Base-by-base conservation (phyloP, 2,329 filamentous ascomycete genomes). In the Xylariales sp. region DNA sequence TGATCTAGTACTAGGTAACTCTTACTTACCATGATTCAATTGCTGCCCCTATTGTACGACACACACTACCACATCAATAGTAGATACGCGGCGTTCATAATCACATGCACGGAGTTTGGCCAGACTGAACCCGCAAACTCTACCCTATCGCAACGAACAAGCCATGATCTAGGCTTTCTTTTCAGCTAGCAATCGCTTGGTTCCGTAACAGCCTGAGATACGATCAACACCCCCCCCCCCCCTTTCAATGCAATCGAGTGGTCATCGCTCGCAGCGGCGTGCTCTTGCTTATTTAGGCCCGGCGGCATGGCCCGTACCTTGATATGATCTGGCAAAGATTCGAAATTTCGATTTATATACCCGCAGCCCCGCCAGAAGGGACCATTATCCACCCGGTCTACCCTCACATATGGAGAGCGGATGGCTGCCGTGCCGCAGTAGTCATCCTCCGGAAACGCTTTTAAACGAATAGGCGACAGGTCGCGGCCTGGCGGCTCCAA, bases 351-450 rank as follows among this genome's bases (percentile, higher is more conserved):
- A 41, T 34, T 45, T 7, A 45, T 70, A 59, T 74, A 55, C 9
- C 69, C 56, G 62, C 71, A 78, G 5, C 76, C 75, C 30, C 68
- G 69, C 49, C 76, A 78, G 34, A 75, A 12, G 18, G 66, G 48
- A 32, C 75, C 75, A 9, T 57, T 62, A 54, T 76, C 72, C 32
- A 52, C 32, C 14, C 66, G 67, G 12, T 57, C 39, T 5, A 66
- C 67, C n/a, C 68, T 64, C 18, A 77, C 52, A 28, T 53, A 73
- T n/a, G 75, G 75, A 48, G 76, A 71, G 34, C 71, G 71, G n/a
- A 77, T 71, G 7, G 69, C 71, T 7, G 75, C 73, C 67, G 75
- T 71, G 39, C 75, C 71, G 28, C 67, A 70, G 62, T 73, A 77
- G 48, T 78, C 74, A 45, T 68, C 67, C 18, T 63, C 67, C 39